Percentiles rank a stretch among this genome's conserved stretches.
phyloP scores from a whole-genome alignment of 768 basidiomycete genomes.

The Crassisporium funariophilum region DNA sequence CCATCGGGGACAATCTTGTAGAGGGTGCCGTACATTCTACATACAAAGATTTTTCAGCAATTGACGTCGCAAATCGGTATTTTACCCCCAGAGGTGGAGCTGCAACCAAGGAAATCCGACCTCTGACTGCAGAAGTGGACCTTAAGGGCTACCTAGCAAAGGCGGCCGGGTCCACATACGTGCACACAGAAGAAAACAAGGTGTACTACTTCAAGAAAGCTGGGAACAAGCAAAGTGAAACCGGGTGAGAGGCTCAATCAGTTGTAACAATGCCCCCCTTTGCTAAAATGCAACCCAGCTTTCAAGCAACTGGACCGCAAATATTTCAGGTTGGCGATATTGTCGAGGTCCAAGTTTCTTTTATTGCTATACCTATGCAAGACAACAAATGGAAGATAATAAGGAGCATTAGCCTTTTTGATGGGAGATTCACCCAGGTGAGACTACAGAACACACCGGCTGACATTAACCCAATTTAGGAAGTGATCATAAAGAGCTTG shows the following conservation, averaged over 20 bases:
- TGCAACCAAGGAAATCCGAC: background rate
- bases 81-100: constrained; percentile 8
- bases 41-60: background rate
- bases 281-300: background rate
- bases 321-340: constrained; percentile 9
- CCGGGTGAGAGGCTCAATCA: background rate
- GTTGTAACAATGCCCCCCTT: background rate
- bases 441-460: background rate
- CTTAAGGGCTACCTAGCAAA: constrained; percentile 1
- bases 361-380: constrained; percentile 11
- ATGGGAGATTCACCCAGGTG: constrained; percentile 10
- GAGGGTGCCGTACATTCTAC: background rate
- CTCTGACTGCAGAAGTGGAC: constrained; percentile 7
- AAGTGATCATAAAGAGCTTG: background rate
- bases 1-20: background rate
- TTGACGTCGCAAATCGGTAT: constrained; percentile 10
- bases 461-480: background rate
- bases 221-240: background rate
- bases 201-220: constrained; percentile 10
- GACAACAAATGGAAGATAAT: constrained; percentile 12
- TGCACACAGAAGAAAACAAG: constrained; percentile 17
- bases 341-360: constrained; percentile 14
- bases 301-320: background rate
- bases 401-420: constrained; percentile 8
- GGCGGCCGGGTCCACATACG: constrained; percentile 1